Base-by-base conservation (phyloP, 805 yeast genomes). In the Saccharomycopsis oosterbeekiorum region DNA sequence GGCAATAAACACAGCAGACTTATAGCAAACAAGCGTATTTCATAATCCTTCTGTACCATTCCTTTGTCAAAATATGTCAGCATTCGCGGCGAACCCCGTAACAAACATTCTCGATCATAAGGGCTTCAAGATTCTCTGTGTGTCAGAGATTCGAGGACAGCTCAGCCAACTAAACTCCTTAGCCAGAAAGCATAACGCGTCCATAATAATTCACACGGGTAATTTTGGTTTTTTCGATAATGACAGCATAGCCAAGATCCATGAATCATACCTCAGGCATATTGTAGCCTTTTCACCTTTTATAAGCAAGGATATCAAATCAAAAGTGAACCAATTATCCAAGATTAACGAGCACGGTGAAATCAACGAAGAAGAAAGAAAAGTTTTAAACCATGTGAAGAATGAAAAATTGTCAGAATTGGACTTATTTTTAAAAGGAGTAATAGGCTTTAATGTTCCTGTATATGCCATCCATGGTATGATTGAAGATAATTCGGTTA, bases 381-480 rank as follows among this genome's bases (percentile, higher is more conserved):
- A 68, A 64, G 64, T 72, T 69, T 71, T 74, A 70, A 72, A 71
- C 55, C 66, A 69, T 67, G 68, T 77, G 60, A 65, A 69, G 19
- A 70, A 73, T 29, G 73, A 74, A 53, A 70, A 71, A 47, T 74
- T 85, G 15, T 80, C 85, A 24, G 87, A 85, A 65, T 71, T 84
- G 55, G 74, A 80, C 53, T 70, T 74, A 56, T 83, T 80, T 60
- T 66, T 84, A 9, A 67, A 68, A 60, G 88, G 80, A 10, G 73
- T 73, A 55, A 68, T 69, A 58, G 65, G 56, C 62, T 76, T 80
- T 66, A 71, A 71, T 47, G 81, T 79, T 2, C 94, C 96, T 0
- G 89, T 88, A 0, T 88, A 88, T 73, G 83, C 92, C 2, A 82
- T 85, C n/a, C 84, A 81, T 67, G 94, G 94, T 0, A 84, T 86